Evolutionary conservation across 1,139 yeast genomes (phyloP).

Genomic region (Hemisphaericaspora xylanilytica): DNA sequence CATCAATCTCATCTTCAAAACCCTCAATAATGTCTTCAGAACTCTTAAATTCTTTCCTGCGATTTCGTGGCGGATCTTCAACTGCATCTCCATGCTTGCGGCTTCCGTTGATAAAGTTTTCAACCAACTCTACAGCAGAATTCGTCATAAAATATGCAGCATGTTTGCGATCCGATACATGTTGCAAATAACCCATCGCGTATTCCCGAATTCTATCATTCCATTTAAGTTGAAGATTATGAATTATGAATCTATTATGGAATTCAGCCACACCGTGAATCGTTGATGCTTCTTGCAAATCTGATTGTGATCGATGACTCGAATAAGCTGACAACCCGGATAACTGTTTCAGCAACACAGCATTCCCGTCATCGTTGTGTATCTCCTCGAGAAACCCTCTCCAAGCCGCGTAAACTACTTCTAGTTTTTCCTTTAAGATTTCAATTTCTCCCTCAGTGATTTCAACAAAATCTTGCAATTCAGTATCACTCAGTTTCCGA

Average conservation of each 20-base stretch:
- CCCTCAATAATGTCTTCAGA: conserved; percentile 35
- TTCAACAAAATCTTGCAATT: conserved; percentile 25
- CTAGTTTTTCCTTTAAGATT: conserved; percentile 29
- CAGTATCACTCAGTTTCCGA: conserved; percentile 9
- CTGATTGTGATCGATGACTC: conserved; percentile 24
- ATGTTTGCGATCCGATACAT: conserved; percentile 55
- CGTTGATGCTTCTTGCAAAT: conserved; percentile 18
- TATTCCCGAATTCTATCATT: conserved; percentile 64
- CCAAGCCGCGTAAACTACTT: conserved; percentile 23
- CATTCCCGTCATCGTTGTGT: conserved; percentile 9
- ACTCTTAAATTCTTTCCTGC: conserved; percentile 17
- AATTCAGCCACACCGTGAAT: conserved; percentile 34
- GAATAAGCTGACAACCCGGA: conserved; percentile 27
- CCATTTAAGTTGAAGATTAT: conserved; percentile 79
- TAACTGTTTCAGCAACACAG: conserved; percentile 9
- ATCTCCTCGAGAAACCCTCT: conserved; percentile 16
- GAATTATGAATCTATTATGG: conserved; percentile 77
- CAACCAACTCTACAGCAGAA: conserved; percentile 67
- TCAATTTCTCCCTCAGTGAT: conserved; percentile 20
- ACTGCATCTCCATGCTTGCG: conserved; percentile 15
- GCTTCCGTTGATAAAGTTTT: conserved; percentile 27
- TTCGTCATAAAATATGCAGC: conserved; percentile 63
- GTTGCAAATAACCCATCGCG: conserved; percentile 60
- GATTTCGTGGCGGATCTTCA: conserved; percentile 14
- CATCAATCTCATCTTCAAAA: conserved; percentile 33